Evolutionary conservation across 225 moss, liverwort and hornwort genomes (phyloP), one percentile per base, ranked within the genome.

Genomic region (Ulota crispa): DNA sequence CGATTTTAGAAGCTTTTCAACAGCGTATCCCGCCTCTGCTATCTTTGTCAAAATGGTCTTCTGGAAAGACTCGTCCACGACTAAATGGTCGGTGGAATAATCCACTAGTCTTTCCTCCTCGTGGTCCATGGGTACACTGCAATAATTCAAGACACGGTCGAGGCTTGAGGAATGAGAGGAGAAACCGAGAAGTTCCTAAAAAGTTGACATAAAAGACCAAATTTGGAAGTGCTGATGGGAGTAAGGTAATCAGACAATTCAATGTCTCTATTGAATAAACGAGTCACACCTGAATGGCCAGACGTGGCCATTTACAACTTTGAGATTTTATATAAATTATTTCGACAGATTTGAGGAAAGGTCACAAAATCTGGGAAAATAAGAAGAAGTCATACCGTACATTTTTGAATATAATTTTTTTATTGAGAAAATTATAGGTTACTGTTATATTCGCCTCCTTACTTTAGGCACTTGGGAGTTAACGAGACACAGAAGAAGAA

Each of bases 81-180:
- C 76, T 64, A 98, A 85, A 30, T 89, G 89, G 72, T 98, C 98
- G 2, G 92, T 85, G 12, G 95, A 95, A 67, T 98, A 98, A 75
- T 98, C 95, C 45, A 98, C 93, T n/a, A 93, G 75, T 78, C 85
- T 91, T 82, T 95, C 95, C 34, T 98, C 98, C 85, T 94, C 94
- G 27, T 70, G 68, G 67, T 98, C 95, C 98, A 95, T 98, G 70
- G 95, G 94, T 7, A 98, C 98, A 89, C 95, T 95, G 91, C 89
- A 86, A 21, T 11, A 80, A 19, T 55, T 30, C 57, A 79, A 67
- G 31, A 80, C 19, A 60, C 67, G 26, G 28, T 26, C 59, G 57
- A 81, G 26, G 56, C 57, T 69, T 77, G 77, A 30, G 64, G 30
- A 14, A 61, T 36, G 32, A 64, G 18, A 34, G 9, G 34, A 36